Base-by-base conservation (phyloP, 257 asterid genomes). In the Fraxinus quadrangulata region DNA sequence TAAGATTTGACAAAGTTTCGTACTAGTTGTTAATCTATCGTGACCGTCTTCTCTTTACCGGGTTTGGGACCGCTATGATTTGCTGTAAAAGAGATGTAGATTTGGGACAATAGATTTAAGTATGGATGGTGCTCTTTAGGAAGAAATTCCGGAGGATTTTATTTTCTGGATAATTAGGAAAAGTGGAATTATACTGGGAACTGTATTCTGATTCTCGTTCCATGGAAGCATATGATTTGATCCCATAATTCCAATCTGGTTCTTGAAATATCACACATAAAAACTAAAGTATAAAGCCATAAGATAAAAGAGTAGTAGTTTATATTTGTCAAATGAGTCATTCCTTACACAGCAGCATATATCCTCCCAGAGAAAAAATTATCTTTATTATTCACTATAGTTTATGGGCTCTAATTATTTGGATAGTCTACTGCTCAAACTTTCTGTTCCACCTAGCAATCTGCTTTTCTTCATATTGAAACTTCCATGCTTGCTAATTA, bases 181-280 rank as follows among this genome's bases (percentile, higher is more conserved):
- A 67, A 10, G 45, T 42, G 49, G 42, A 17, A 40, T 24, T 3
- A 24, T 7, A 65, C 40, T 21, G 21, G 74, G 83, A 78, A 75
- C 56, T 14, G 67, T 67, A 84, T 81, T 81, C 83, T 69, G 47
- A 61, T 59, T 75, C 77, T 67, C 69, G 66, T 70, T 47, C 34
- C 70, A 75, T 63, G 68, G 54, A 83, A 63, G 80, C 79, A 77
- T 78, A 75, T 82, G 81, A 84, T 75, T 40, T 82, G 51, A 75
- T 77, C 79, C 70, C 80, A 71, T 67, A 33, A 36, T 71, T 66
- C 49, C 71, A 37, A 70, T 65, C 82, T 23, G 71, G 78, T 76
- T 14, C 36, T 61, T 24, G 42, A 71, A 65, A 39, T 75, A 16
- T 74, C 47, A 13, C 68, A 61, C 78, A 3, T 23, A 49, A 4